phyloP scores from a whole-genome alignment of 202 grass and related monocot species.

The Panicum virgatum region DNA sequence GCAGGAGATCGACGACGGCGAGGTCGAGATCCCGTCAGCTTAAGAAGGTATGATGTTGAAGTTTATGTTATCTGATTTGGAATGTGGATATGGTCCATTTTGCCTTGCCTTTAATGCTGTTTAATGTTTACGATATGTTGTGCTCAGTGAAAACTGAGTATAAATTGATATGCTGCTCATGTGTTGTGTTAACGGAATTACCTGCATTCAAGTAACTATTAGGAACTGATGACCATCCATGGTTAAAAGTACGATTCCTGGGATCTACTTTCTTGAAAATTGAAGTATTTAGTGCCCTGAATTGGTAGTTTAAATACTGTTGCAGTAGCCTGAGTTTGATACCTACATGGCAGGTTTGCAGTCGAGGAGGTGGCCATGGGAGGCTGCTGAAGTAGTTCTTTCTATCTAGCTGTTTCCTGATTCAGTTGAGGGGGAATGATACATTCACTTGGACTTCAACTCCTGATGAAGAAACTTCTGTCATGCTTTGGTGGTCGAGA shows the following conservation, averaged over 20 bases:
- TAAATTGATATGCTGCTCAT: too few species aligned
- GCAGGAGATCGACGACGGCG: slow-evolving; percentile 69
- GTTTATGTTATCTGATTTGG: background rate
- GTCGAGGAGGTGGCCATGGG: background rate
- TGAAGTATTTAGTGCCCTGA: background rate
- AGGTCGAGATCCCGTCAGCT: slow-evolving; percentile 70
- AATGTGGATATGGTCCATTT: background rate
- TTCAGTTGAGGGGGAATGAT: slow-evolving; percentile 13
- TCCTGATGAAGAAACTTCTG: slow-evolving; percentile 36
- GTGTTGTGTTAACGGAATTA: background rate
- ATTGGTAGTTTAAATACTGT: background rate
- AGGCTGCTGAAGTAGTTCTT: slow-evolving; percentile 34
- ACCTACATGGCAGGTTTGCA: slow-evolving; percentile 31
- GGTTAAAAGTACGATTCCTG: background rate
- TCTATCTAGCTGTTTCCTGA: slow-evolving; percentile 25
- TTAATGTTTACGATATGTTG: background rate
- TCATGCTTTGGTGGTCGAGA: slow-evolving; percentile 33
- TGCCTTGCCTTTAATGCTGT: background rate
- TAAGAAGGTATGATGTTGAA: slow-evolving; percentile 25
- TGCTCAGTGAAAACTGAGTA: too few species aligned
- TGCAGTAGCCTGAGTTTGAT: background rate
- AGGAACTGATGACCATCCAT: background rate
- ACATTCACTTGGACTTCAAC: slow-evolving; percentile 9
- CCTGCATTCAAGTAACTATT: background rate
- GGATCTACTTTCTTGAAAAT: background rate